These are phyloP conservation scores for Beauveria rudraprayagi DNA, from an alignment of 2,329 filamentous ascomycete species.

Conservation along the genomic window DNA sequence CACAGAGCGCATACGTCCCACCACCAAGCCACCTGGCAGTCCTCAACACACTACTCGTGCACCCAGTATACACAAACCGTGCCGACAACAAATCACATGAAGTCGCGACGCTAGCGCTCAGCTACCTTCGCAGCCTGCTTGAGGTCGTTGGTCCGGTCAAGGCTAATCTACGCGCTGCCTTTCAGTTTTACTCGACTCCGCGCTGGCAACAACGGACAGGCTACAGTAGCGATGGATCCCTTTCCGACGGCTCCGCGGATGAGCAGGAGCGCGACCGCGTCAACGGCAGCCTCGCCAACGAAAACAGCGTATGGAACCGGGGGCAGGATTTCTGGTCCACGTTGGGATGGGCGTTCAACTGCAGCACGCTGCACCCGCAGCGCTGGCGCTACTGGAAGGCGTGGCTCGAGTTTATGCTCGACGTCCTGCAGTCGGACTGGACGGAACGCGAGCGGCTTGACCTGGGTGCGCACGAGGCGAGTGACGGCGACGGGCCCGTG, in stretches of 20 bases:
- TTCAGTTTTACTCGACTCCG: conserved; percentile 48
- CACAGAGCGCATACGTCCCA: conserved; percentile 52
- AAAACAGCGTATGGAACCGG: conserved; percentile 62
- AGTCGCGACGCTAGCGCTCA: conserved; percentile 58
- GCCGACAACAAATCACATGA: conserved; percentile 53
- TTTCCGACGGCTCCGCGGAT: conserved; percentile 29
- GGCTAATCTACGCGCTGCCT: conserved; percentile 62
- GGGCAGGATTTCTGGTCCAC: conserved; percentile 84
- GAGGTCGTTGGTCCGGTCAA: conserved; percentile 60
- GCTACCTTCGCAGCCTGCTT: conserved; percentile 62
- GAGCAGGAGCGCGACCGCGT: conserved; percentile 34
- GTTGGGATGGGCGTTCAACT: conserved; percentile 90
- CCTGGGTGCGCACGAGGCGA: conserved; percentile 20
- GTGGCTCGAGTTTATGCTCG: conserved; percentile 74
- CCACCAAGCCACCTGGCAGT: conserved; percentile 67
- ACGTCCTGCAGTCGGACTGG: conserved; percentile 67
- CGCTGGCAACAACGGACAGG: conserved; percentile 25
- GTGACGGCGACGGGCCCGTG: conserved; percentile 18
- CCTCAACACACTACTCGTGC: conserved; percentile 71
- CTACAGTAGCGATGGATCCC: conserved; percentile 34
- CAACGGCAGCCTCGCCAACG: conserved; percentile 51
- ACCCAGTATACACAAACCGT: conserved; percentile 71
- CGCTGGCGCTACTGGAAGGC: conserved; percentile 76
- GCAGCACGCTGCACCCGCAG: conserved; percentile 61
- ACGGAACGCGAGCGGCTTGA: conserved; percentile 47